Conservation (phyloP, 257 asterid genomes). For the Apocynum venetum region DNA sequence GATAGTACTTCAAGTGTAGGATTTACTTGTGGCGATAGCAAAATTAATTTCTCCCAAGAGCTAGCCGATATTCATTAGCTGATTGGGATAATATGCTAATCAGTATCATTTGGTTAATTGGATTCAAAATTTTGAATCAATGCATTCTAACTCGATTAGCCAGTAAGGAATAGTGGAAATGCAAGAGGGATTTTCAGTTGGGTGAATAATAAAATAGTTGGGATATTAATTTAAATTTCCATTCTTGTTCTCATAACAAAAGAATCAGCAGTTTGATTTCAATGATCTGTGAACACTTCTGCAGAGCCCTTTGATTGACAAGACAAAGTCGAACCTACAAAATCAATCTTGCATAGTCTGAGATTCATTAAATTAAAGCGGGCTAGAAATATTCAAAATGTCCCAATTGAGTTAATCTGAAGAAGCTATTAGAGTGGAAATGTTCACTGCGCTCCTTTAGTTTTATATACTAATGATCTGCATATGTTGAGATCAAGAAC, state of each 20-base stretch:
- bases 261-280: not conserved
- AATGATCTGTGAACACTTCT: not conserved
- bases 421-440: not conserved
- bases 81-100: not conserved
- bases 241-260: not conserved
- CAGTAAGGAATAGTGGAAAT: not conserved
- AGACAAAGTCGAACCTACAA: not conserved
- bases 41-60: not conserved
- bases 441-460: not conserved
- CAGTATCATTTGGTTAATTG: not conserved
- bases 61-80: not conserved
- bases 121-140: not conserved
- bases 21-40: not conserved
- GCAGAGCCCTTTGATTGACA: not conserved
- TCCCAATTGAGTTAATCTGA: not conserved
- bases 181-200: not conserved
- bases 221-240: not conserved
- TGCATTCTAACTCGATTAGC: not conserved
- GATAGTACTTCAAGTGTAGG: not conserved
- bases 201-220: not conserved
- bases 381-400: not conserved
- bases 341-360: not conserved
- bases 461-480: not conserved
- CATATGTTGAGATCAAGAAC: constrained; percentile 1
- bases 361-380: not conserved